phyloP scores from a whole-genome alignment of 768 basidiomycete genomes.

The Tricholoma saponaceum region DNA sequence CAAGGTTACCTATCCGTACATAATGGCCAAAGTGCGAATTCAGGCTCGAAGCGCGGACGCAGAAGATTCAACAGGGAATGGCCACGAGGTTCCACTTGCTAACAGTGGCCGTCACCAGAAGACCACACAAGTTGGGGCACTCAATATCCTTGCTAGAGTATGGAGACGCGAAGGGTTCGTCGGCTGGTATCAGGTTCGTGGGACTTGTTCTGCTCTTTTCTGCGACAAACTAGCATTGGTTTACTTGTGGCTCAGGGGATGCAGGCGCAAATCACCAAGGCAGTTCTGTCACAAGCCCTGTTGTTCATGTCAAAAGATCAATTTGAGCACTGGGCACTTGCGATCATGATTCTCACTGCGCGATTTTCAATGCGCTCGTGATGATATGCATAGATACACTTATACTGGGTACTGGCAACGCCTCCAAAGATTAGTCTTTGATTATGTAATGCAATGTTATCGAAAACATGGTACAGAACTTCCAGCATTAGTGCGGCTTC shows the following conservation, averaged over 20 bases:
- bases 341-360: slow-evolving; percentile 57
- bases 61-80: slow-evolving; percentile 42
- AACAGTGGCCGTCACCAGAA: slow-evolving; percentile 39
- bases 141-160: slow-evolving; percentile 70
- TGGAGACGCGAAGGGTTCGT: slow-evolving; percentile 72
- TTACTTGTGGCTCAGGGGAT: slow-evolving; percentile 60
- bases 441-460: no score
- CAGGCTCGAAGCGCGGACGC: slow-evolving; percentile 73
- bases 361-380: slow-evolving; percentile 25
- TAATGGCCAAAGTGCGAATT: slow-evolving; percentile 95
- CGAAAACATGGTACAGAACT: no score
- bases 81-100: slow-evolving; percentile 35
- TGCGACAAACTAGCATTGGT: background rate
- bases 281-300: slow-evolving; percentile 91
- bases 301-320: slow-evolving; percentile 98
- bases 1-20: slow-evolving; percentile 92
- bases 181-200: slow-evolving; percentile 93
- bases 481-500: no score
- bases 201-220: background rate
- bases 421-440: no score
- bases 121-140: slow-evolving; percentile 61
- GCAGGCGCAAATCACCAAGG: slow-evolving; percentile 94
- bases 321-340: slow-evolving; percentile 85
- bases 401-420: no score
- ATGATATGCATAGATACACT: background rate